Evolutionary conservation across 2,329 filamentous ascomycete genomes (phyloP).

Genomic region (Fusarium tricinctum): DNA sequence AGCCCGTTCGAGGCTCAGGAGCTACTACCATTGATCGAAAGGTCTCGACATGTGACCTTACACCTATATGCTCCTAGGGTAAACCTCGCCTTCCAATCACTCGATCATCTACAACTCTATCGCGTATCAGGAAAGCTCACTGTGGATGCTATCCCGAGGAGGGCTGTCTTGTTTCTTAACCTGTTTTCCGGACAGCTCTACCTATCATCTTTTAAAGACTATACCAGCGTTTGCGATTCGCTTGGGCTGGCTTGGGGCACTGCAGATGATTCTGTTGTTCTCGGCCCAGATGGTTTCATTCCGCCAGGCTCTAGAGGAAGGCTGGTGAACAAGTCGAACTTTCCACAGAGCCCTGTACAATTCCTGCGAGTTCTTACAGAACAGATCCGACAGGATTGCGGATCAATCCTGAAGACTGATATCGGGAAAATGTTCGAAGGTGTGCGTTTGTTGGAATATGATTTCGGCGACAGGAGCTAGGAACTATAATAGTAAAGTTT

Average conservation of each 20-base stretch:
- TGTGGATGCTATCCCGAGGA: slow-evolving; percentile 24
- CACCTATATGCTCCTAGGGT: slow-evolving; percentile 65
- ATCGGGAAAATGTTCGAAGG: slow-evolving; percentile 57
- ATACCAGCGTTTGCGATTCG: slow-evolving; percentile 64
- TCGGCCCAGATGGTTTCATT: slow-evolving; percentile 54
- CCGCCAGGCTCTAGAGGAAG: slow-evolving; percentile 17
- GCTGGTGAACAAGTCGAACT: slow-evolving; percentile 42
- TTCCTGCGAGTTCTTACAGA: slow-evolving; percentile 57
- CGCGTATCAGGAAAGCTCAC: slow-evolving; percentile 8
- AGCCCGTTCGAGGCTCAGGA: slow-evolving; percentile 73
- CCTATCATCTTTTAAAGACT: slow-evolving; percentile 67
- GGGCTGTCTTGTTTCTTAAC: slow-evolving; percentile 66
- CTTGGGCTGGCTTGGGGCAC: slow-evolving; percentile 62
- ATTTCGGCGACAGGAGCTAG: slow-evolving; percentile 34
- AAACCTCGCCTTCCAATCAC: slow-evolving; percentile 48
- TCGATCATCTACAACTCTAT: slow-evolving; percentile 44
- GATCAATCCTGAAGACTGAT: slow-evolving; percentile 59
- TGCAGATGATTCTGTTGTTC: slow-evolving; percentile 41
- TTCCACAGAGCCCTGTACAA: slow-evolving; percentile 53
- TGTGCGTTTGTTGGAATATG: slow-evolving; percentile 36
- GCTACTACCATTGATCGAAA: slow-evolving; percentile 59
- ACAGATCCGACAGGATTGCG: slow-evolving; percentile 56
- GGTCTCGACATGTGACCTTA: slow-evolving; percentile 56
- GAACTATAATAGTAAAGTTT: too few species aligned
- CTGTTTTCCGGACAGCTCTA: slow-evolving; percentile 79